A percentile compares a stretch with the other conserved stretches of the same genome.
Evolutionary conservation across 345 rosid species (phyloP).

Genomic region (Boechera stricta): DNA sequence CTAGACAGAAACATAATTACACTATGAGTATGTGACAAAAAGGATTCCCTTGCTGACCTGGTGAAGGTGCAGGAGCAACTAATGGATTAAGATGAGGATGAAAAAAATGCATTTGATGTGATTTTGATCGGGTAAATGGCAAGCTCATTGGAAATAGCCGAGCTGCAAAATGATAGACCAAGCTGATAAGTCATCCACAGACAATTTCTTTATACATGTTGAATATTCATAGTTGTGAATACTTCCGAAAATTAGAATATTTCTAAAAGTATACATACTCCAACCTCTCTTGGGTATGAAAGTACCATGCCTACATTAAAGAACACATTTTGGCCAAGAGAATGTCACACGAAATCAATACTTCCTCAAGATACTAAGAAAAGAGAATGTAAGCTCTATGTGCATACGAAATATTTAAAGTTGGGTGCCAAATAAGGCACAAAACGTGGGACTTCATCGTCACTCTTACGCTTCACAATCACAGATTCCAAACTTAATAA

Average conservation of each 20-base stretch:
- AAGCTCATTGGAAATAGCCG: constrained; percentile 53
- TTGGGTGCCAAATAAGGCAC: constrained; percentile 25
- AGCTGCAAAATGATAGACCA: constrained; percentile 53
- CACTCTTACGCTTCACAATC: constrained; percentile 36
- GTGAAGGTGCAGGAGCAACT: constrained; percentile 59
- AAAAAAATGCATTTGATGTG: constrained; percentile 45
- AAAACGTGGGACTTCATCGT: constrained; percentile 19
- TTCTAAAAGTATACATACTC: neutral
- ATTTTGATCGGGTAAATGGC: constrained; percentile 48
- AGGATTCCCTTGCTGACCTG: constrained; percentile 49
- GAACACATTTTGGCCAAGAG: constrained; percentile 2
- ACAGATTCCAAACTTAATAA: constrained; percentile 31
- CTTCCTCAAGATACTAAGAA: constrained; percentile 16
- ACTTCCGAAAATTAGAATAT: neutral
- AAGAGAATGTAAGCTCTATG: constrained; percentile 8
- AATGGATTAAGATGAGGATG: constrained; percentile 49
- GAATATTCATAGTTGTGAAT: neutral
- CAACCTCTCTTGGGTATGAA: neutral
- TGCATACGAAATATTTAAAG: neutral
- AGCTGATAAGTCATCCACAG: constrained; percentile 31
- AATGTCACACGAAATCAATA: neutral
- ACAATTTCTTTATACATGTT: constrained; percentile 11
- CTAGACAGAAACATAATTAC: constrained; percentile 22
- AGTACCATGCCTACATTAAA: neutral
- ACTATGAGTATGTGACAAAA: neutral